These are phyloP conservation scores for Fusarium transvaalense DNA, from an alignment of 2,329 filamentous ascomycete species.

Conservation along the genomic window DNA sequence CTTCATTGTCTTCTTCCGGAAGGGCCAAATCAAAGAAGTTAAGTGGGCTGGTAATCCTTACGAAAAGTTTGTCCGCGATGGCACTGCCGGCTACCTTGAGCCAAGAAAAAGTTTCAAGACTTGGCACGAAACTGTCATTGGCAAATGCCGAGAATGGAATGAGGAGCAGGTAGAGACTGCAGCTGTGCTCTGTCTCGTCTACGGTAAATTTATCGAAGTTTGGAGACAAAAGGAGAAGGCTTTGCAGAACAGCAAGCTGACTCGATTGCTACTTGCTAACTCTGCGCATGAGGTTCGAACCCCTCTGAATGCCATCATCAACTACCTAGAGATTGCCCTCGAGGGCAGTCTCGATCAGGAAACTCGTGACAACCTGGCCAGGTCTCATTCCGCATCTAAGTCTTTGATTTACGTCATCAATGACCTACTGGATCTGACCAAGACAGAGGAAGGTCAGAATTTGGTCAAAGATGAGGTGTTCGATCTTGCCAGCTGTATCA, in stretches of 20 bases:
- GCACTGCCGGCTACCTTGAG: constrained; percentile 80
- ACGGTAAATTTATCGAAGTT: constrained; percentile 91
- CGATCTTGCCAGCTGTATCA: constrained; percentile 76
- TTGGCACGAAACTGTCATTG: constrained; percentile 84
- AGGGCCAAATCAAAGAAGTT: constrained; percentile 78
- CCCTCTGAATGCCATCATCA: constrained; percentile 92
- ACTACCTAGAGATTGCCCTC: constrained; percentile 90
- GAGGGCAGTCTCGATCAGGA: constrained; percentile 84
- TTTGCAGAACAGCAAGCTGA: constrained; percentile 84
- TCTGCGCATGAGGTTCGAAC: constrained; percentile 93
- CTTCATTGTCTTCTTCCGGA: constrained; percentile 93
- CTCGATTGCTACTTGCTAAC: constrained; percentile 82
- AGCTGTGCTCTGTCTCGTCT: constrained; percentile 87
- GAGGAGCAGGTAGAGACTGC: constrained; percentile 92
- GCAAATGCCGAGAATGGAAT: constrained; percentile 88
- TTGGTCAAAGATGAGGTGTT: constrained; percentile 86
- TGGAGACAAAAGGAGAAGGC: constrained; percentile 92
- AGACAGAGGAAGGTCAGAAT: constrained; percentile 84
- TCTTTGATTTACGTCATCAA: constrained; percentile 96
- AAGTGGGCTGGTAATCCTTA: constrained; percentile 92
- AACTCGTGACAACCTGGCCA: constrained; percentile 84
- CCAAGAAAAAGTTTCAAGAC: constrained; percentile 83
- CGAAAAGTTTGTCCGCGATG: constrained; percentile 79
- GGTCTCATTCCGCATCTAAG: constrained; percentile 91
- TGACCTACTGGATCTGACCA: constrained; percentile 88